Evolutionary conservation across 2,329 filamentous ascomycete species (phyloP).

Genomic region (Pseudomassariella vexata): DNA sequence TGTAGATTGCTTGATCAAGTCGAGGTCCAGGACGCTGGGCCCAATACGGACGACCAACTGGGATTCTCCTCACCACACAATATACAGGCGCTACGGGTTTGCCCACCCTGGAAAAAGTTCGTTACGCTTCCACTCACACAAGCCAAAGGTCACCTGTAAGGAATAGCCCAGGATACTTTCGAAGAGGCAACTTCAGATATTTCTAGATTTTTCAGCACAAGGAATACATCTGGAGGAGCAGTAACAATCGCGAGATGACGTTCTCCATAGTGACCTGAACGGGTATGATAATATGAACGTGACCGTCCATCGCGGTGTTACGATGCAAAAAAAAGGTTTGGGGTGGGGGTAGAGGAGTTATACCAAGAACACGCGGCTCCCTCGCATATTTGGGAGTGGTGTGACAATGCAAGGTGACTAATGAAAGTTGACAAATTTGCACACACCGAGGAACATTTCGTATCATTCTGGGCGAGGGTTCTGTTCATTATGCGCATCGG

Average conservation of each 20-base stretch:
- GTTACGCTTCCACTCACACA: not conserved
- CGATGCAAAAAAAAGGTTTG: too few species aligned
- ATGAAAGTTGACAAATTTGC: too few species aligned
- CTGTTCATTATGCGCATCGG: too few species aligned
- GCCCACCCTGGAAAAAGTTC: constrained; percentile 21
- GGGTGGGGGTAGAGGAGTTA: too few species aligned
- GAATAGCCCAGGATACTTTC: constrained; percentile 3
- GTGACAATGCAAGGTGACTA: too few species aligned
- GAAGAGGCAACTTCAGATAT: constrained; percentile 4
- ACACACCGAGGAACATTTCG: too few species aligned
- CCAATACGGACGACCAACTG: constrained; percentile 28
- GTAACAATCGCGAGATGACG: not conserved
- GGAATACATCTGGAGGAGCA: not conserved
- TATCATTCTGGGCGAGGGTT: too few species aligned
- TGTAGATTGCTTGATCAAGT: constrained; percentile 26
- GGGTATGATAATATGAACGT: too few species aligned
- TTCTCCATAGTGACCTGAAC: constrained; percentile 1
- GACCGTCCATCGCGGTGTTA: too few species aligned
- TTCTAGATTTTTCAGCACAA: not conserved
- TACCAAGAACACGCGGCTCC: too few species aligned
- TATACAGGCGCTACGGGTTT: constrained; percentile 27
- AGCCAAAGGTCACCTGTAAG: constrained; percentile 3
- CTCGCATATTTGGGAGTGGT: too few species aligned
- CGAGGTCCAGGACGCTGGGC: constrained; percentile 23
- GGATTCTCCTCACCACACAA: constrained; percentile 17